phyloP scores from a whole-genome alignment of 441 rosid species.

The Erodium trifolium region DNA sequence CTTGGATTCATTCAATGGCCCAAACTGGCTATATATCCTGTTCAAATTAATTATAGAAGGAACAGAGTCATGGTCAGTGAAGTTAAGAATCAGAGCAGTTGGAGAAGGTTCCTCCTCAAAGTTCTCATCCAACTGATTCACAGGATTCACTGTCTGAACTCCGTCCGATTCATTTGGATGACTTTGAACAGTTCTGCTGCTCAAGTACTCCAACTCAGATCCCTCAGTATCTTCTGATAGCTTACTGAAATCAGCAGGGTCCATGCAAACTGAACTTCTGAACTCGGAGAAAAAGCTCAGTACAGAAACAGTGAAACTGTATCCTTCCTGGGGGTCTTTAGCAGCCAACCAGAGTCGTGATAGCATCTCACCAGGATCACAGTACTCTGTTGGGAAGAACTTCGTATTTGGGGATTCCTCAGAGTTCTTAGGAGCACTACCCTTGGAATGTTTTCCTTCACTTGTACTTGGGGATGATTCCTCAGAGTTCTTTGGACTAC shows the following conservation, averaged over 20 bases:
- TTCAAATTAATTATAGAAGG: slow-evolving; percentile 49
- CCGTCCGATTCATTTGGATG: slow-evolving; percentile 22
- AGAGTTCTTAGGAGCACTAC: slow-evolving; percentile 13
- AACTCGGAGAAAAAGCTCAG: slow-evolving; percentile 33
- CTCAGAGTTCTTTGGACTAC: slow-evolving; percentile 12
- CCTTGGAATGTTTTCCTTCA: neutral
- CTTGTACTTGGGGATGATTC: slow-evolving; percentile 21
- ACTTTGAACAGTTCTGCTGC: slow-evolving; percentile 18
- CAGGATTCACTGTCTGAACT: slow-evolving; percentile 21
- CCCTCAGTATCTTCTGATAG: slow-evolving; percentile 21
- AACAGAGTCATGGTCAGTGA: slow-evolving; percentile 37
- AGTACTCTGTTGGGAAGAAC: slow-evolving; percentile 18
- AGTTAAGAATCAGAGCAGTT: slow-evolving; percentile 55
- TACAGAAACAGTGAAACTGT: slow-evolving; percentile 18
- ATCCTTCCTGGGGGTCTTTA: slow-evolving; percentile 24
- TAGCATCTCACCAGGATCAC: slow-evolving; percentile 30
- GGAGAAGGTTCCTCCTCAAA: slow-evolving; percentile 21
- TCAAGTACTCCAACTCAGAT: slow-evolving; percentile 19
- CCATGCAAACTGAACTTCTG: slow-evolving; percentile 36
- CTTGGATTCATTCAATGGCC: slow-evolving; percentile 39
- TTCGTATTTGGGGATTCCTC: slow-evolving; percentile 22
- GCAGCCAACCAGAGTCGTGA: slow-evolving; percentile 35
- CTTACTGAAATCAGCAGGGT: slow-evolving; percentile 12
- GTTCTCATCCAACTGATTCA: slow-evolving; percentile 11
- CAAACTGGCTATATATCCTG: slow-evolving; percentile 52